These are phyloP conservation scores for Hemileccinum impolitum DNA, from an alignment of 768 basidiomycete genomes.

Conservation along the genomic window DNA sequence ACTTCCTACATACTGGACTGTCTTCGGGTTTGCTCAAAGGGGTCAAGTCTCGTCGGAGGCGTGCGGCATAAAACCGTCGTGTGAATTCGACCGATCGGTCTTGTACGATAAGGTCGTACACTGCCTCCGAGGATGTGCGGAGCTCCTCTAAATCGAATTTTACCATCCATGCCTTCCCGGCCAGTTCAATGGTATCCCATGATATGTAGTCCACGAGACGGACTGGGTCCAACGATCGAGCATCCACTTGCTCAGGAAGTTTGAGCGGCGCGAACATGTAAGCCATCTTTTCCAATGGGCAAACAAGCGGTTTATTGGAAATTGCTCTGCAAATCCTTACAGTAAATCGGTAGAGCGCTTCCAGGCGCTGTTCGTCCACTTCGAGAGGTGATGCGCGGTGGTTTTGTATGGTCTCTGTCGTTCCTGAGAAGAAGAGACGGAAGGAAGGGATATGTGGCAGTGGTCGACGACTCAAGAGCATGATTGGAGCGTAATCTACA, in stretches of 20 bases:
- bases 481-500: conserved; percentile 51
- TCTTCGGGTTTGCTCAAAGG: conserved; percentile 70
- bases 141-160: conserved; percentile 43
- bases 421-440: conserved; percentile 56
- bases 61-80: conserved; percentile 57
- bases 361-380: conserved; percentile 44
- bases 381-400: conserved; percentile 47
- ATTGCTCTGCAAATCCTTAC: conserved; percentile 57
- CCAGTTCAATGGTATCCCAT: conserved; percentile 60
- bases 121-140: conserved; percentile 28
- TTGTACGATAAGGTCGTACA: conserved; percentile 67
- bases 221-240: conserved; percentile 19
- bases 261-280: conserved; percentile 68
- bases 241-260: conserved; percentile 26
- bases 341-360: conserved; percentile 58
- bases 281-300: conserved; percentile 48
- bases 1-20: conserved; percentile 49
- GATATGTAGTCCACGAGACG: conserved; percentile 47
- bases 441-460: conserved; percentile 57
- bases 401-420: conserved; percentile 41
- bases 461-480: conserved; percentile 64
- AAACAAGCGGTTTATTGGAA: conserved; percentile 66
- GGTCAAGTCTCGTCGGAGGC: conserved; percentile 61
- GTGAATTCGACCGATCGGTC: conserved; percentile 78
- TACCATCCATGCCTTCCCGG: conserved; percentile 49